These are phyloP conservation scores for Syzygium aromaticum DNA, from an alignment of 345 rosid genomes.

Conservation along the genomic window DNA sequence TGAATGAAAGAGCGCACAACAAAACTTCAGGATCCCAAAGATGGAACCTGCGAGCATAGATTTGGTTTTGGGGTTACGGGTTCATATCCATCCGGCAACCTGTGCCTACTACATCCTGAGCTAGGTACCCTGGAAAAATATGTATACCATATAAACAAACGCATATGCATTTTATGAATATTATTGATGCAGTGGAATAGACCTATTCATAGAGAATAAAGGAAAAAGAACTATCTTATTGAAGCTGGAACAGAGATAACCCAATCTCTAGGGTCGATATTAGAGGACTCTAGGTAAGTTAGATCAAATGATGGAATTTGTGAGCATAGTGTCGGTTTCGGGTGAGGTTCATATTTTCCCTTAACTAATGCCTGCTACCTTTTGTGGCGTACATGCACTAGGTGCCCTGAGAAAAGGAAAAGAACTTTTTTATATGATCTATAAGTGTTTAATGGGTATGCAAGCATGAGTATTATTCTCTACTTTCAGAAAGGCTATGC, in stretches of 20 bases:
- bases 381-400: not conserved
- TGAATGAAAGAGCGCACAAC: not conserved
- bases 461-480: not conserved
- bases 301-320: not conserved
- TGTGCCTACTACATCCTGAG: not conserved
- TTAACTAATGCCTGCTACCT: not conserved
- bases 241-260: not conserved
- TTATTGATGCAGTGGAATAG: not conserved
- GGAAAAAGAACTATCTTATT: not conserved
- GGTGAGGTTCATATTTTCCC: not conserved
- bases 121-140: not conserved
- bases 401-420: not conserved
- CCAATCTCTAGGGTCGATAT: not conserved
- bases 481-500: not conserved
- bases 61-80: not conserved
- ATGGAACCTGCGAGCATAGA: not conserved
- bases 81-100: not conserved
- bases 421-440: not conserved
- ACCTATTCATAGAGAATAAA: not conserved
- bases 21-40: not conserved
- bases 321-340: not conserved
- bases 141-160: not conserved
- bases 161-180: not conserved
- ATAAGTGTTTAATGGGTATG: not conserved
- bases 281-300: not conserved